Conservation (phyloP, 495 filamentous ascomycete species). For the Lophiostoma macrostomum region DNA sequence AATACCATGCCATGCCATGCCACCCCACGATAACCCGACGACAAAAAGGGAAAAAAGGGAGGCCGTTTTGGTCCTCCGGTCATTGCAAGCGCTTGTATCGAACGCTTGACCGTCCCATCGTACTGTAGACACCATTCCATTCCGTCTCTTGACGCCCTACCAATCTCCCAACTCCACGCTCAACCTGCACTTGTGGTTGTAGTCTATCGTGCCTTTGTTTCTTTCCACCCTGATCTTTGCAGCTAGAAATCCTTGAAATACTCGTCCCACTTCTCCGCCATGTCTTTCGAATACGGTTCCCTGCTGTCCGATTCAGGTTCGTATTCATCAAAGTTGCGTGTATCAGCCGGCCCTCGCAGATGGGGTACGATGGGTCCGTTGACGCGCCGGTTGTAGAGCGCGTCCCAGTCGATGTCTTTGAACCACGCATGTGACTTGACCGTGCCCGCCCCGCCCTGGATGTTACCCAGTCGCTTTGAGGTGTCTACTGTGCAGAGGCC, state of each 20-base stretch:
- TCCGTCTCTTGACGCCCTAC: too few species aligned
- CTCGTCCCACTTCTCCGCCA: constrained; percentile 70
- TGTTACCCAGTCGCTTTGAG: constrained; percentile 81
- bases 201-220: background rate
- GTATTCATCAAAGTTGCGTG: constrained; percentile 88
- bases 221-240: background rate
- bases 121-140: too few species aligned
- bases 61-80: too few species aligned
- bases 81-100: too few species aligned
- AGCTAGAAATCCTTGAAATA: constrained; percentile 74
- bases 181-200: too few species aligned
- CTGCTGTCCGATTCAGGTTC: constrained; percentile 55
- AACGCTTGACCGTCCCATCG: too few species aligned
- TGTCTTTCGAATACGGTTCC: constrained; percentile 68
- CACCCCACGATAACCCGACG: too few species aligned
- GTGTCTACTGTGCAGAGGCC: constrained; percentile 87
- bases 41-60: too few species aligned
- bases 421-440: constrained; percentile 93
- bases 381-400: constrained; percentile 61
- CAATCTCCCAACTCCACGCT: background rate
- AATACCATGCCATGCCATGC: too few species aligned
- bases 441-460: constrained; percentile 72
- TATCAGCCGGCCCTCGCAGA: constrained; percentile 75
- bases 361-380: constrained; percentile 85
- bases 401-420: constrained; percentile 77